Base-by-base conservation (phyloP, 768 basidiomycete species). In the Collybia sordida region DNA sequence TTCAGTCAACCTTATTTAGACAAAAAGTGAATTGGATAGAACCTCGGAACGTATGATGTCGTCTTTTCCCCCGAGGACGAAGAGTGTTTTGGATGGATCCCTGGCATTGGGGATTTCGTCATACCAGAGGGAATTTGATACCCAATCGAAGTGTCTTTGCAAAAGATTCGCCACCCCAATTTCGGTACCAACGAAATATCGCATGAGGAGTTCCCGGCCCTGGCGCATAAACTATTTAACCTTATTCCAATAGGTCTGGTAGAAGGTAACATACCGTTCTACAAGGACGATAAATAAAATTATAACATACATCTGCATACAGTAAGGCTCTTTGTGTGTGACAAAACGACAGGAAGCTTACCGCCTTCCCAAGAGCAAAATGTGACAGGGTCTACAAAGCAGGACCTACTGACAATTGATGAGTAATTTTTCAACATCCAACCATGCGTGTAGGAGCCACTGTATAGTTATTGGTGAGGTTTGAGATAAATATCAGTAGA, bases 301-400 rank as follows among this genome's bases (percentile, higher is more conserved):
- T 93, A 70, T 88, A 90, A 64, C 93, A 95, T 22, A 95, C 83
- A 66, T 93, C 92, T 88, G 58, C 18, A 22, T 48, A n/a, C 22
- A 27, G 36, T 37, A 27, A 42, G 11, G 45, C 15, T 15, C 21
- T 24, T 40, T 11, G 17, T 37, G 19, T 45, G 25, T 40, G 22
- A 15, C 18, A 50, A n/a, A 11, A 25, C 8, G 28, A 36, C n/a
- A 18, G 43, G 8, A 50, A 34, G 36, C 80, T 51, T 58, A 88
- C 89, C 88, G 52, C 93, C 93, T 79, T 97, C 94, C 93, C 93
- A 98, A 5, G 88, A 83, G 65, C 92, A 94, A 66, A 94, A 92
- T 0, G 87, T 82, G 23, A 90, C 87, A 7, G 95, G 93, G 61
- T 98, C 95, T 25, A 94, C 86, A 60, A 97, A 93, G 63, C 90